A percentile compares a stretch with the other conserved stretches of the same genome.
Conservation (phyloP, 805 yeast genomes). For the Candida oleophila region DNA sequence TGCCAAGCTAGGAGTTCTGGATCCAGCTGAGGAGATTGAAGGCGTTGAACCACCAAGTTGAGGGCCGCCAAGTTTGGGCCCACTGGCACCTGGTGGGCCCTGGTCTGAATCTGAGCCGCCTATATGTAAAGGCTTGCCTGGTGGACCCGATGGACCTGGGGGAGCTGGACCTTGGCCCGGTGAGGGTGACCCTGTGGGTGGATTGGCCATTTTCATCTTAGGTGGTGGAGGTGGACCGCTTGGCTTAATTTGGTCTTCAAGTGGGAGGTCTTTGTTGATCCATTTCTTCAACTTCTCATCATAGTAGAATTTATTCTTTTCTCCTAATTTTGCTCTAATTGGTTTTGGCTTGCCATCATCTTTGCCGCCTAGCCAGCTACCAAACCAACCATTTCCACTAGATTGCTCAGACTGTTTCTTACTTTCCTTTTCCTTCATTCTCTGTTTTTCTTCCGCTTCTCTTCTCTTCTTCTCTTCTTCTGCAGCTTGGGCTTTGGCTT, state of each 20-base stretch:
- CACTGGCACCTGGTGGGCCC: slow-evolving; percentile 7
- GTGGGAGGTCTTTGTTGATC: slow-evolving; percentile 69
- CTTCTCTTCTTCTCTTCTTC: slow-evolving; percentile 15
- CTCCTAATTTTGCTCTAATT: slow-evolving; percentile 83
- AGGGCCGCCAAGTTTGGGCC: slow-evolving; percentile 8
- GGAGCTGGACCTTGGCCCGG: slow-evolving; percentile 2
- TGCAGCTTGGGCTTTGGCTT: slow-evolving; percentile 8
- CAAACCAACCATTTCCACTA: slow-evolving; percentile 51
- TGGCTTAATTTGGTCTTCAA: slow-evolving; percentile 58
- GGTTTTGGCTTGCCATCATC: slow-evolving; percentile 71
- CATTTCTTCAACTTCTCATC: slow-evolving; percentile 85
- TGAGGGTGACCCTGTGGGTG: slow-evolving; percentile 16
- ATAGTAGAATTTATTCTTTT: slow-evolving; percentile 67
- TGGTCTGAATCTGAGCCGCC: slow-evolving; percentile 1
- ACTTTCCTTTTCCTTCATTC: slow-evolving; percentile 12
- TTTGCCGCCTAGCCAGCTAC: slow-evolving; percentile 34
- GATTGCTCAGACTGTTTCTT: slow-evolving; percentile 21
- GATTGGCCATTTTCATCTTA: slow-evolving; percentile 26
- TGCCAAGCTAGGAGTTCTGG: slow-evolving; percentile 26
- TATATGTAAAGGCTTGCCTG: slow-evolving; percentile 8
- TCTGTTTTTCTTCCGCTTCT: slow-evolving; percentile 18
- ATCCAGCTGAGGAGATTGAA: slow-evolving; percentile 9
- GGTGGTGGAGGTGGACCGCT: slow-evolving; percentile 72
- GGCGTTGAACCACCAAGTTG: slow-evolving; percentile 9
- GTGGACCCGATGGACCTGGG: slow-evolving; percentile 9